Percentiles rank a stretch among this genome's conserved stretches.
Conservation (phyloP, 164 flowering plant species). For the Annona squamosa region DNA sequence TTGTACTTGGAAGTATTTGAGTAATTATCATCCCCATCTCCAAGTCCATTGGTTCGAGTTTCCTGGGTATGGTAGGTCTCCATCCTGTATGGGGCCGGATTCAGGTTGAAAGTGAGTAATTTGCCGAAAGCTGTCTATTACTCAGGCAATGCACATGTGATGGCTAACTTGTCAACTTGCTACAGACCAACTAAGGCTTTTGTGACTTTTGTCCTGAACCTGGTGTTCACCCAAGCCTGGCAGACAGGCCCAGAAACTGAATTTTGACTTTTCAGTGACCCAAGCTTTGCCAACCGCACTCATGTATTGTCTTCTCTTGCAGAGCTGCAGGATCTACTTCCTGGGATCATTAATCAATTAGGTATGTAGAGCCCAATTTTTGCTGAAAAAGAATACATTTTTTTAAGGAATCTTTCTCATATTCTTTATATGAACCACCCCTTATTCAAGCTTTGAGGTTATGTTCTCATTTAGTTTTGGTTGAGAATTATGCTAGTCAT, state of each 20-base stretch:
- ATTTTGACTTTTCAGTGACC: background rate
- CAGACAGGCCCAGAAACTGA: background rate
- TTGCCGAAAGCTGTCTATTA: background rate
- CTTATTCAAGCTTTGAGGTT: too few relatives aligned
- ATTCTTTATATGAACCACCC: too few relatives aligned
- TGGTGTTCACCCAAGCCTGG: background rate
- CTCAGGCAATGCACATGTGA: background rate
- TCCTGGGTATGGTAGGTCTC: too few relatives aligned
- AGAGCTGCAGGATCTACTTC: slow-evolving; percentile 54
- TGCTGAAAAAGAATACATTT: too few relatives aligned
- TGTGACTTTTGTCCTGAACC: background rate
- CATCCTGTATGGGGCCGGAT: background rate
- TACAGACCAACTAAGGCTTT: background rate
- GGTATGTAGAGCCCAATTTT: slow-evolving; percentile 19
- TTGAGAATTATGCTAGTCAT: too few relatives aligned
- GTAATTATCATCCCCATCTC: background rate
- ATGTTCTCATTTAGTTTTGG: too few relatives aligned
- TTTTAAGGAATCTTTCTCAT: background rate
- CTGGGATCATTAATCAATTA: slow-evolving; percentile 55
- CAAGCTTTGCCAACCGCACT: background rate
- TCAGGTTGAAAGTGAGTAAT: background rate
- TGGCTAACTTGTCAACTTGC: background rate
- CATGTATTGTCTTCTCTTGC: slow-evolving; percentile 4
- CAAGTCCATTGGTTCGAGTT: background rate
- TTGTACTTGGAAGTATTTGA: background rate